Evolutionary conservation across 176 grass and related monocot genomes (phyloP).

Genomic region (Aegilops umbellulata): DNA sequence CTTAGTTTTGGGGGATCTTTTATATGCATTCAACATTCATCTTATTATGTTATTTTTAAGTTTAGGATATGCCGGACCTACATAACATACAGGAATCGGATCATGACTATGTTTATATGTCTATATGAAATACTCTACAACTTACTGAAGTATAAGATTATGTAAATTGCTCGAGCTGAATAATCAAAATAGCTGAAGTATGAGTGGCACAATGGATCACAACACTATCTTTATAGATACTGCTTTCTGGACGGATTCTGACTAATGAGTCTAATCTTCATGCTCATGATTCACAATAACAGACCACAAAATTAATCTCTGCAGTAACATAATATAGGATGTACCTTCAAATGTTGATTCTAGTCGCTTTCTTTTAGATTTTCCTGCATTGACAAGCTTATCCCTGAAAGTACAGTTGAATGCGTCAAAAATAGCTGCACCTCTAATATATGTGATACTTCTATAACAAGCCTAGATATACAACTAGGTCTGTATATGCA

Average conservation of each 20-base stretch:
- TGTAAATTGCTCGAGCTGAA: slow-evolving; percentile 17
- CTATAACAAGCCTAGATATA: background rate
- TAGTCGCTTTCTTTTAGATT: slow-evolving; percentile 73
- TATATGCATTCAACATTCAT: background rate
- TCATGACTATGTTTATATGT: background rate
- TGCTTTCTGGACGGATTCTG: background rate
- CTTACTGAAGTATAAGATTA: slow-evolving; percentile 21
- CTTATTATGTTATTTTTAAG: background rate
- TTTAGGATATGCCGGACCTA: background rate
- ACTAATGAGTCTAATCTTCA: background rate
- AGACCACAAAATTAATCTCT: slow-evolving; percentile 8
- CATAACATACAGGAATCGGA: background rate
- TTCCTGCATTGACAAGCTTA: slow-evolving; percentile 64
- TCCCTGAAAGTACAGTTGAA: slow-evolving; percentile 54
- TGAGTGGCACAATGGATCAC: background rate
- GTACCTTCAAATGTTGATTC: slow-evolving; percentile 94
- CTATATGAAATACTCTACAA: background rate
- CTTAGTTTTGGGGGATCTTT: background rate
- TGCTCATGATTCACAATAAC: background rate
- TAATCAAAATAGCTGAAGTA: slow-evolving; percentile 14
- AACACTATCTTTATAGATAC: background rate
- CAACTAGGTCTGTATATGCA: background rate
- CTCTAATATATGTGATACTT: slow-evolving; percentile 26
- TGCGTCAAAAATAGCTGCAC: slow-evolving; percentile 13
- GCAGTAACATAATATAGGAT: slow-evolving; percentile 21